These are phyloP conservation scores for Leccinum laetum DNA, from an alignment of 1,284 basidiomycete species.

Conservation along the genomic window DNA sequence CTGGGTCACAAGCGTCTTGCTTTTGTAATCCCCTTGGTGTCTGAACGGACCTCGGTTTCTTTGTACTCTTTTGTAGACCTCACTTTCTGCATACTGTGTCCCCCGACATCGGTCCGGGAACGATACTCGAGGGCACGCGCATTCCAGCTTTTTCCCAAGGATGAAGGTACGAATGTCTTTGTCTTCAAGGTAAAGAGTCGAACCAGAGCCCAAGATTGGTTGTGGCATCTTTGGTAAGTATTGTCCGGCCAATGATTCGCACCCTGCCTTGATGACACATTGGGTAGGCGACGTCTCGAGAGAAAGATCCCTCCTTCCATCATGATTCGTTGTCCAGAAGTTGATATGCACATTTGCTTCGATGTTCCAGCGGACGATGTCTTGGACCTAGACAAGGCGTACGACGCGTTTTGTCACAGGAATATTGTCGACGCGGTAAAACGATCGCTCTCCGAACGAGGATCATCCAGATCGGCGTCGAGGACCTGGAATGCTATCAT, in stretches of 20 bases:
- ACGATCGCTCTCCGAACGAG: constrained; percentile 43
- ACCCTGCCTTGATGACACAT: constrained; percentile 6
- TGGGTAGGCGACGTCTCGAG: constrained; percentile 59
- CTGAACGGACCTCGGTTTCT: constrained; percentile 61
- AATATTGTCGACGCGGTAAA: constrained; percentile 64
- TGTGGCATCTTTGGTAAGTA: constrained; percentile 75
- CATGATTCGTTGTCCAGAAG: constrained; percentile 34
- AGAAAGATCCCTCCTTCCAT: constrained; percentile 47
- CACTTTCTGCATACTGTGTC: constrained; percentile 75
- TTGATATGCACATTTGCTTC: constrained; percentile 39
- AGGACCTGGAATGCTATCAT: constrained; percentile 65
- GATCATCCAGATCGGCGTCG: constrained; percentile 8
- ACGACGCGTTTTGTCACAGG: constrained; percentile 52
- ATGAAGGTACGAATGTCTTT: constrained; percentile 76
- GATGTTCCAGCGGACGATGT: constrained; percentile 25
- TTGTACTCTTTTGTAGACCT: constrained; percentile 82
- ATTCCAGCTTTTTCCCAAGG: constrained; percentile 46
- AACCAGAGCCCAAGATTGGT: constrained; percentile 77
- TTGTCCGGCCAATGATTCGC: not conserved
- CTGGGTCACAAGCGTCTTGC: constrained; percentile 67
- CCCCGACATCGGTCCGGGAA: constrained; percentile 46
- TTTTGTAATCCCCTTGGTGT: constrained; percentile 67
- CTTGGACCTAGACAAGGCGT: constrained; percentile 31
- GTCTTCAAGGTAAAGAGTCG: constrained; percentile 76
- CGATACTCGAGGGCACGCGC: constrained; percentile 41